These are phyloP conservation scores for Colletotrichum melonis DNA, from an alignment of 2,329 filamentous ascomycete species.

Conservation along the genomic window DNA sequence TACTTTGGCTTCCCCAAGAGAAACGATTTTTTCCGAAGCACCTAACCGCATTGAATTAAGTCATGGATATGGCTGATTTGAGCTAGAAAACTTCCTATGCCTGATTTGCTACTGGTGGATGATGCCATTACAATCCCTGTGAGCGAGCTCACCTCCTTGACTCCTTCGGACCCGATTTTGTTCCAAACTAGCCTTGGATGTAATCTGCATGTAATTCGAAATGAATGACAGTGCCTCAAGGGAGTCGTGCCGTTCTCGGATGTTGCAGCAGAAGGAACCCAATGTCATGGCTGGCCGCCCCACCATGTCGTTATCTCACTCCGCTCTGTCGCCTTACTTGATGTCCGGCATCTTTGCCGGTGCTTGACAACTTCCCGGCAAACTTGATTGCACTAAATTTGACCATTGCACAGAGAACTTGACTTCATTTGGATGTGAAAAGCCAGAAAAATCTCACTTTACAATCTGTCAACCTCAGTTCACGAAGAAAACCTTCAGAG, in stretches of 20 bases:
- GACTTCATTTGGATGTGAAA: background rate
- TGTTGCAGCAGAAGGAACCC: background rate
- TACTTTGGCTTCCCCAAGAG: background rate
- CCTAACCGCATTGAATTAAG: background rate
- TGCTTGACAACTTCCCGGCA: background rate
- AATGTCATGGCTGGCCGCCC: slow-evolving; percentile 21
- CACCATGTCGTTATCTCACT: slow-evolving; percentile 29
- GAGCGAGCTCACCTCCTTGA: background rate
- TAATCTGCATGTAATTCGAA: background rate
- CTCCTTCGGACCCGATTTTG: slow-evolving; percentile 3
- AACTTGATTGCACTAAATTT: background rate
- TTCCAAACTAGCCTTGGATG: background rate
- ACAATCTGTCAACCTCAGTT: no score
- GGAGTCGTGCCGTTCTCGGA: background rate
- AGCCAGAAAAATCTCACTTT: no score
- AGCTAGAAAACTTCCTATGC: background rate
- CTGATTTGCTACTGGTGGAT: slow-evolving; percentile 9
- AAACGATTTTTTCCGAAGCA: slow-evolving; percentile 22
- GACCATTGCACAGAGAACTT: background rate
- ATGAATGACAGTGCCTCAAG: background rate
- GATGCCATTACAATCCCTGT: slow-evolving; percentile 8
- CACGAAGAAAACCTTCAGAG: no score
- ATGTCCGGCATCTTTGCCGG: slow-evolving; percentile 5
- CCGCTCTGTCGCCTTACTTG: slow-evolving; percentile 24
- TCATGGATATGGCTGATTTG: background rate